Conservation (phyloP, 176 grass and related monocot genomes). For the Bothriochloa decipiens region DNA sequence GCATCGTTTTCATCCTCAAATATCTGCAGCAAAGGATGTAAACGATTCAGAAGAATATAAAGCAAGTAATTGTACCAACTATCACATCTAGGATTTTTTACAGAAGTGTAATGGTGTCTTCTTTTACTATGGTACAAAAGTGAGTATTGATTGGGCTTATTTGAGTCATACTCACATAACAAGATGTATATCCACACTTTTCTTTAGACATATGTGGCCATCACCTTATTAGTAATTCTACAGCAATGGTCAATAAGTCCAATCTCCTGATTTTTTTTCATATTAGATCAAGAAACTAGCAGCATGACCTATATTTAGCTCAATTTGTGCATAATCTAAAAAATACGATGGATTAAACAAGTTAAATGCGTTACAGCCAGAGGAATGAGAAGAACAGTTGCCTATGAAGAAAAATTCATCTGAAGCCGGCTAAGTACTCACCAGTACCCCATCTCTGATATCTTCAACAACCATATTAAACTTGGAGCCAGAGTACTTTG, state of each 20-base stretch:
- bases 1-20: slow-evolving; percentile 95
- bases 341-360: neutral
- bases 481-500: slow-evolving; percentile 70
- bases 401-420: neutral
- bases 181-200: neutral
- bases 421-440: slow-evolving; percentile 46
- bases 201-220: slow-evolving; percentile 1
- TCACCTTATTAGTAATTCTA: neutral
- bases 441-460: slow-evolving; percentile 92
- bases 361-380: neutral
- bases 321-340: neutral
- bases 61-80: neutral
- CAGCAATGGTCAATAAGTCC: neutral
- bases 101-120: neutral
- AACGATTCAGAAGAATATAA: slow-evolving; percentile 12
- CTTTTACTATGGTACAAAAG: neutral
- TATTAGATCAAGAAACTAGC: neutral
- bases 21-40: slow-evolving; percentile 41
- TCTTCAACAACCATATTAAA: slow-evolving; percentile 98
- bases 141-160: neutral
- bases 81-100: neutral
- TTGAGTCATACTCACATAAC: neutral
- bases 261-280: neutral
- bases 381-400: neutral
- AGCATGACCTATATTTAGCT: neutral